These are phyloP conservation scores for Kockovaella imperatae DNA, from an alignment of 768 basidiomycete species.

Conservation along the genomic window DNA sequence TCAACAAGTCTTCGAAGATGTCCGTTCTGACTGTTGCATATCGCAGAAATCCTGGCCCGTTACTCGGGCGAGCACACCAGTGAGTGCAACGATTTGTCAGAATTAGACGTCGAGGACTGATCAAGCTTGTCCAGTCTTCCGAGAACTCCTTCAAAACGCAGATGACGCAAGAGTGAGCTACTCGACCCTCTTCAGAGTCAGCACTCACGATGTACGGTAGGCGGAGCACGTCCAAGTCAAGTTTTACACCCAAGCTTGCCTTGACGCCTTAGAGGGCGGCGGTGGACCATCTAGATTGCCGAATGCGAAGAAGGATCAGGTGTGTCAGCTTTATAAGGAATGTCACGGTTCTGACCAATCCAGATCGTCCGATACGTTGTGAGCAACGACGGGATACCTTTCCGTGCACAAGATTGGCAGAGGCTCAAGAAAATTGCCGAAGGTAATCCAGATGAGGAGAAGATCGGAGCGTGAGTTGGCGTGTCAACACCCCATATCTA, in stretches of 20 bases:
- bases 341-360: background rate
- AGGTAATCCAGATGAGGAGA: constrained; percentile 88
- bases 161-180: constrained; percentile 63
- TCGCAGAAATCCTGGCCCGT: constrained; percentile 64
- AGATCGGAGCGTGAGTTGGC: constrained; percentile 67
- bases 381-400: constrained; percentile 76
- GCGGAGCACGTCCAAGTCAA: constrained; percentile 38
- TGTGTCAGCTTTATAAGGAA: constrained; percentile 42
- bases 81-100: constrained; percentile 28
- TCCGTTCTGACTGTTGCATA: background rate
- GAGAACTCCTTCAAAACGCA: constrained; percentile 91
- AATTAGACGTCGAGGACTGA: background rate
- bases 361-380: constrained; percentile 75
- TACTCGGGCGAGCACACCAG: constrained; percentile 91
- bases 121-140: constrained; percentile 49
- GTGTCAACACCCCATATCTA: too few relatives aligned
- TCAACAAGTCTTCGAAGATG: background rate
- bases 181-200: background rate
- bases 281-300: constrained; percentile 47
- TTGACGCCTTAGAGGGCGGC: constrained; percentile 21
- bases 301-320: constrained; percentile 55
- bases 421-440: constrained; percentile 90
- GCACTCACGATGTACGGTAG: constrained; percentile 7
- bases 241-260: constrained; percentile 33
- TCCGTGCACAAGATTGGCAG: constrained; percentile 79